These are phyloP conservation scores for Cryptococcus sp. DNA, from an alignment of 1,284 basidiomycete genomes.

Conservation along the genomic window DNA sequence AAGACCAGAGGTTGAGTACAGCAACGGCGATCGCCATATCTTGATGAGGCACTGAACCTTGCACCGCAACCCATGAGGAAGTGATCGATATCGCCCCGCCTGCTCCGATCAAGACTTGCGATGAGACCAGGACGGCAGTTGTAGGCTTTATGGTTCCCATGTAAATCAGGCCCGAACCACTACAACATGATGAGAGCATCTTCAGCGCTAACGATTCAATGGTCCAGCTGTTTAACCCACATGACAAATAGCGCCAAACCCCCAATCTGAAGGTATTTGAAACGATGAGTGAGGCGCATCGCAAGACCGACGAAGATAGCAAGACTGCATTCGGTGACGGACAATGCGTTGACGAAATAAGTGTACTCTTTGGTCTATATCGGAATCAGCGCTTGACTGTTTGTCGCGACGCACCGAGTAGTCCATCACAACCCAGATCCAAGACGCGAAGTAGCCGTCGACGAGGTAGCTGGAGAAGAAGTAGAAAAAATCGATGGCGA, in stretches of 20 bases:
- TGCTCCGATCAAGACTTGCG: conserved; percentile 35
- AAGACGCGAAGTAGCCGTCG: conserved; percentile 41
- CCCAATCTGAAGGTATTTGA: conserved; percentile 42
- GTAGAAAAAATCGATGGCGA: conserved; percentile 44
- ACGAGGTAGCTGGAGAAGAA: conserved; percentile 35
- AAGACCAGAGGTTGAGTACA: conserved; percentile 43
- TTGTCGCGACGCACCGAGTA: conserved; percentile 17
- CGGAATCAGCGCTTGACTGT: background rate
- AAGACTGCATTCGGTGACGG: conserved; percentile 38
- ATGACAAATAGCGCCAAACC: conserved; percentile 32
- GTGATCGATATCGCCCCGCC: conserved; percentile 40
- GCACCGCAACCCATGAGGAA: conserved; percentile 42
- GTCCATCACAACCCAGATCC: conserved; percentile 40
- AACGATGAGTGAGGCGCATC: conserved; percentile 48
- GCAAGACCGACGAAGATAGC: conserved; percentile 43
- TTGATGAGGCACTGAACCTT: conserved; percentile 48
- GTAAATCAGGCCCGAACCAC: conserved; percentile 10
- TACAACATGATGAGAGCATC: background rate
- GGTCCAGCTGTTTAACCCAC: background rate
- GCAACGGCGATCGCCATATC: conserved; percentile 41
- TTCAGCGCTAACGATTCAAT: too few relatives aligned
- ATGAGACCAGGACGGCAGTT: conserved; percentile 12
- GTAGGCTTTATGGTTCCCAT: conserved; percentile 2
- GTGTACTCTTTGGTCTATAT: conserved; percentile 20
- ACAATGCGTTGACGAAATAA: conserved; percentile 26